Evolutionary conservation across 2,329 filamentous ascomycete species (phyloP).

Genomic region (Dendrostoma leiphaemia): DNA sequence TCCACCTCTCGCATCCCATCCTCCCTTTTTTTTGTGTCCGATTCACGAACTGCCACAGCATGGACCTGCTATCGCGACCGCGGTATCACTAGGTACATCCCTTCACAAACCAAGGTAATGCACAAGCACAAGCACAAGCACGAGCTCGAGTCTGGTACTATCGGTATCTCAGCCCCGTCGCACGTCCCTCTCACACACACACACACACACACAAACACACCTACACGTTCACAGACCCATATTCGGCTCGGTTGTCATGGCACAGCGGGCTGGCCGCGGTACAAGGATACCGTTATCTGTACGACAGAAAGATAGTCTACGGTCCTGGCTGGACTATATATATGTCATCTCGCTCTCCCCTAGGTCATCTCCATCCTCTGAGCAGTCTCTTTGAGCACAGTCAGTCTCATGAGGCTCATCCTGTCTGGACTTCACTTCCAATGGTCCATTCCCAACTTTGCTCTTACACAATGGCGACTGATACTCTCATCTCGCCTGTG

Average conservation of each 20-base stretch:
- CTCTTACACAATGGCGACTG: slow-evolving; percentile 2
- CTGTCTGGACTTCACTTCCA: background rate
- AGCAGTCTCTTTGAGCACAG: background rate
- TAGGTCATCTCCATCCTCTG: background rate
- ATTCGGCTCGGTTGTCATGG: slow-evolving; percentile 9
- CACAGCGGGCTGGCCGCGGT: slow-evolving; percentile 1
- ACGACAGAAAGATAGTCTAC: background rate
- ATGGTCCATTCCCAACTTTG: background rate
- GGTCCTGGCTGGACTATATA: background rate
- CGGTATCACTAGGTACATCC: background rate
- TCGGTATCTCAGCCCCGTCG: slow-evolving; percentile 3
- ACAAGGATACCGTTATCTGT: slow-evolving; percentile 7
- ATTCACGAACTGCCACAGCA: slow-evolving; percentile 1
- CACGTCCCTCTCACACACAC: background rate
- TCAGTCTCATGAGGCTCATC: background rate
- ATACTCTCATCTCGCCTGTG: slow-evolving; percentile 4
- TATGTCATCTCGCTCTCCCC: slow-evolving; percentile 3
- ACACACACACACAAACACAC: background rate
- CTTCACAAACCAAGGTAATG: slow-evolving; percentile 1
- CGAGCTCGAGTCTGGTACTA: background rate
- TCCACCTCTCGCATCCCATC: background rate
- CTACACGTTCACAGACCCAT: background rate
- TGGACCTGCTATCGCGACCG: slow-evolving; percentile 7
- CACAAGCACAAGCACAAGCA: background rate
- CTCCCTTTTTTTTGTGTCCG: slow-evolving; percentile 5